Conservation (phyloP, 257 asterid species). For the Nyctanthes arbortristis region DNA sequence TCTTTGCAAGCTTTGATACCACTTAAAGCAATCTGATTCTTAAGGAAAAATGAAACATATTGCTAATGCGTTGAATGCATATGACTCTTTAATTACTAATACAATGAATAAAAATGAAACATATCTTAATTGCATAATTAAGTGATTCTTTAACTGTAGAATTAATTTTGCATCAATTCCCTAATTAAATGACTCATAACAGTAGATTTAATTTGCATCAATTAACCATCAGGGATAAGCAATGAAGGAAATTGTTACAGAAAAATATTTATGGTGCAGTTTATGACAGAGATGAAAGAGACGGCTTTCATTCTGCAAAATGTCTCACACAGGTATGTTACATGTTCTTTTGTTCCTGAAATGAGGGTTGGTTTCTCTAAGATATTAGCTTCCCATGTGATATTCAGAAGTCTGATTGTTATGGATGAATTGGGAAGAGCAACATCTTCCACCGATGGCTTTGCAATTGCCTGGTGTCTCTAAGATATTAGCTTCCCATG, state of each 20-base stretch:
- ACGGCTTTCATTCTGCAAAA: slow-evolving; percentile 94
- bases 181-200: too few species aligned
- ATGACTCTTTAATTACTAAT: too few species aligned
- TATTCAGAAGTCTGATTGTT: slow-evolving; percentile 80
- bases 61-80: too few species aligned
- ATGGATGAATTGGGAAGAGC: slow-evolving; percentile 99
- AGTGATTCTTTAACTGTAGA: too few species aligned
- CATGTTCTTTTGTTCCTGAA: background rate
- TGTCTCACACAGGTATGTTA: slow-evolving; percentile 66
- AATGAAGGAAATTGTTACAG: slow-evolving; percentile 12
- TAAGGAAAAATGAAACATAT: too few species aligned
- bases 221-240: too few species aligned
- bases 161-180: too few species aligned
- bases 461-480: slow-evolving; percentile 98
- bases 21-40: too few species aligned
- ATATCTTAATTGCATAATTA: too few species aligned
- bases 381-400: slow-evolving; percentile 28
- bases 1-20: too few species aligned
- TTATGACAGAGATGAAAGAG: slow-evolving; percentile 99
- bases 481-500: slow-evolving; percentile 27
- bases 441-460: slow-evolving; percentile 95
- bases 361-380: slow-evolving; percentile 22
- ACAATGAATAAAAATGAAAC: too few species aligned
- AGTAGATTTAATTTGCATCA: too few species aligned
- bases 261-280: slow-evolving; percentile 47